Conservation (phyloP, 1,284 basidiomycete genomes). For the Golubevia sp. region DNA sequence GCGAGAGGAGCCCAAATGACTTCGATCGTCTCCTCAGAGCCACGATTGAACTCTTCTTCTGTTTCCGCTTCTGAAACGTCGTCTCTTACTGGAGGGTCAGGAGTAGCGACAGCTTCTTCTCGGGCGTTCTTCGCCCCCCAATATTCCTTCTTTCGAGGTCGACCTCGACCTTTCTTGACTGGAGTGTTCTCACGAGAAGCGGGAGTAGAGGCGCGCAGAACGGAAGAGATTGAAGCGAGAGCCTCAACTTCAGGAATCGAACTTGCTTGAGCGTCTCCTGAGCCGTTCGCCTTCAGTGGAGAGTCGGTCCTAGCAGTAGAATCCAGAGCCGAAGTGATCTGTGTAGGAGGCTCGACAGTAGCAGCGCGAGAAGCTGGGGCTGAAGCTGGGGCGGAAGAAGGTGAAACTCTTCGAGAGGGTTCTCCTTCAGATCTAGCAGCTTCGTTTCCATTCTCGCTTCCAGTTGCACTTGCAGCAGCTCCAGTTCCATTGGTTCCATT, state of each 20-base stretch:
- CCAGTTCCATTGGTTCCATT: not conserved
- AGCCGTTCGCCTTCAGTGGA: conserved; percentile 13
- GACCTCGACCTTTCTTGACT: not conserved
- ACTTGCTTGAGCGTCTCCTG: no score
- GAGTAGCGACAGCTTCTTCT: not conserved
- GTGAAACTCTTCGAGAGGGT: not conserved
- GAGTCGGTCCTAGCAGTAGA: conserved; percentile 37
- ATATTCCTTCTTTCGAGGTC: not conserved
- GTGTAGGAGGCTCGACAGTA: not conserved
- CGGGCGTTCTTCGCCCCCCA: not conserved
- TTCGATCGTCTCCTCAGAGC: conserved; percentile 1
- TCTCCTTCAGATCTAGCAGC: not conserved
- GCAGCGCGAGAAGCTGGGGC: not conserved
- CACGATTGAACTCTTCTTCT: conserved; percentile 3
- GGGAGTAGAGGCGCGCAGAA: not conserved
- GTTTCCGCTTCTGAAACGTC: not conserved
- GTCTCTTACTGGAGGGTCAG: not conserved
- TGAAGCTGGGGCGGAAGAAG: not conserved
- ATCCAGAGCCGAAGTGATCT: no score
- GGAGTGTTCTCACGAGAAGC: not conserved
- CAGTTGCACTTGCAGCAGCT: not conserved
- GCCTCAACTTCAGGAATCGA: no score
- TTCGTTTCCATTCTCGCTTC: not conserved
- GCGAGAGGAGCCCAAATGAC: not conserved
- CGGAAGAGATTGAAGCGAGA: no score